phyloP scores from a whole-genome alignment of 2,329 filamentous ascomycete genomes.

The Diplocarpon mali region DNA sequence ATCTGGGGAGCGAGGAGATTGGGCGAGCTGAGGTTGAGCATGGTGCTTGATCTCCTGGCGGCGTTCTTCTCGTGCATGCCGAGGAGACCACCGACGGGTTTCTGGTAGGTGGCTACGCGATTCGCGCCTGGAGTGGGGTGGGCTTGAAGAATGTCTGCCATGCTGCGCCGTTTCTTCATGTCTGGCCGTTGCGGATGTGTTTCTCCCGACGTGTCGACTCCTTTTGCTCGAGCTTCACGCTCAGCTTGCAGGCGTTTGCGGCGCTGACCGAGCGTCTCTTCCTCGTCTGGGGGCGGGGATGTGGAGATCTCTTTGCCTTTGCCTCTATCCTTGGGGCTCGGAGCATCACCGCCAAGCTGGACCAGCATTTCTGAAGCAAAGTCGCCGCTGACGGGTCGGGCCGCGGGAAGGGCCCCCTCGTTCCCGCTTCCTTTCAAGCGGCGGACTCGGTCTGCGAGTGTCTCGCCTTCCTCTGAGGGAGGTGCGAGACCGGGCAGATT shows the following conservation, averaged over 20 bases:
- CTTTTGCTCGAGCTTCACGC: constrained; percentile 49
- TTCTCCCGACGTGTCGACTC: constrained; percentile 31
- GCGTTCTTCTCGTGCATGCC: constrained; percentile 24
- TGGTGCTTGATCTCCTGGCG: constrained; percentile 18
- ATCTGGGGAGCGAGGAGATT: constrained; percentile 5
- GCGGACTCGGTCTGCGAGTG: constrained; percentile 52
- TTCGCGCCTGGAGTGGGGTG: constrained; percentile 34
- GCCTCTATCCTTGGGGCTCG: constrained; percentile 30
- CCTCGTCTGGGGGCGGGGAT: constrained; percentile 39
- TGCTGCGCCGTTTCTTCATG: constrained; percentile 31
- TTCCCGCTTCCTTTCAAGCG: constrained; percentile 47
- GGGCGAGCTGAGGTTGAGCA: constrained; percentile 19
- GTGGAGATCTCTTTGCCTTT: constrained; percentile 26
- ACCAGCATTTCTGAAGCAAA: constrained; percentile 61
- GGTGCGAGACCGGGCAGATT: constrained; percentile 13
- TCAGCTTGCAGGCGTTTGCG: constrained; percentile 62
- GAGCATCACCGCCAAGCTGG: constrained; percentile 43
- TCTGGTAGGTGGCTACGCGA: constrained; percentile 12
- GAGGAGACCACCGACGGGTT: constrained; percentile 22
- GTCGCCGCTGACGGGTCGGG: constrained; percentile 47
- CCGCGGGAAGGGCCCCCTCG: constrained; percentile 25
- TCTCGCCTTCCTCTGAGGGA: constrained; percentile 44
- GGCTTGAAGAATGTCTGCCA: constrained; percentile 35
- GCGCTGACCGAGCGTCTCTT: constrained; percentile 71
- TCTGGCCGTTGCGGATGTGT: constrained; percentile 12